Percentiles rank a stretch among this genome's conserved stretches.
phyloP scores from a whole-genome alignment of 495 filamentous ascomycete species.

The Hypomontagnella monticulosa region DNA sequence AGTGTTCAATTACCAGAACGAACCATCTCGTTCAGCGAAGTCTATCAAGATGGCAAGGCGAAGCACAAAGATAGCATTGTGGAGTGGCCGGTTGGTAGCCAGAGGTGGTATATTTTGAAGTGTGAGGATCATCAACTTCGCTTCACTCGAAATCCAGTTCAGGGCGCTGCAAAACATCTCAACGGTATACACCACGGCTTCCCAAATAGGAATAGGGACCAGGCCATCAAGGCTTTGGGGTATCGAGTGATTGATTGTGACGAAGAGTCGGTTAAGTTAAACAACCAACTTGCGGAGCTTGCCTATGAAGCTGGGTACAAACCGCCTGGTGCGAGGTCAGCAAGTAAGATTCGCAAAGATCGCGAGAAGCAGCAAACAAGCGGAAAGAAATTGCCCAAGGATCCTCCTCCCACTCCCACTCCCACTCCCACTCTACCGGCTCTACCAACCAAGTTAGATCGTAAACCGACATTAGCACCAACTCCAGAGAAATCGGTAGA shows the following conservation, averaged over 20 bases:
- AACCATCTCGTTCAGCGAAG: slow-evolving; percentile 53
- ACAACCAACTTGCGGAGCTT: slow-evolving; percentile 48
- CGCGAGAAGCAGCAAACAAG: neutral
- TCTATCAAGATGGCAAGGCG: slow-evolving; percentile 50
- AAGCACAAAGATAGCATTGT: slow-evolving; percentile 54
- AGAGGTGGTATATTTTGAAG: slow-evolving; percentile 53
- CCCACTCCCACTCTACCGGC: no score
- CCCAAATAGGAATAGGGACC: slow-evolving; percentile 44
- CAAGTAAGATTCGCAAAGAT: neutral
- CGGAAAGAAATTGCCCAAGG: neutral
- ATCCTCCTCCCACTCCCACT: neutral
- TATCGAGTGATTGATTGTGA: slow-evolving; percentile 49
- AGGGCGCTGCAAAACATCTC: slow-evolving; percentile 56
- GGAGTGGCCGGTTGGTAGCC: slow-evolving; percentile 45
- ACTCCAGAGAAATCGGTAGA: neutral
- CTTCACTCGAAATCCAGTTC: slow-evolving; percentile 52
- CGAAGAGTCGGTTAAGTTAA: slow-evolving; percentile 33
- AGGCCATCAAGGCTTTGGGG: slow-evolving; percentile 50
- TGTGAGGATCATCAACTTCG: slow-evolving; percentile 56
- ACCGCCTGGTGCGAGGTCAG: slow-evolving; percentile 43
- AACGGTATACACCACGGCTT: slow-evolving; percentile 48
- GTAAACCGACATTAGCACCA: neutral
- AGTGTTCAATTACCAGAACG: slow-evolving; percentile 2
- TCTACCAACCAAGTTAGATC: no score
- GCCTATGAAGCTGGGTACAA: slow-evolving; percentile 47